A percentile compares a stretch with the other conserved stretches of the same genome.
Conservation (phyloP, 768 basidiomycete species). For the Gymnopilus dilepis region DNA sequence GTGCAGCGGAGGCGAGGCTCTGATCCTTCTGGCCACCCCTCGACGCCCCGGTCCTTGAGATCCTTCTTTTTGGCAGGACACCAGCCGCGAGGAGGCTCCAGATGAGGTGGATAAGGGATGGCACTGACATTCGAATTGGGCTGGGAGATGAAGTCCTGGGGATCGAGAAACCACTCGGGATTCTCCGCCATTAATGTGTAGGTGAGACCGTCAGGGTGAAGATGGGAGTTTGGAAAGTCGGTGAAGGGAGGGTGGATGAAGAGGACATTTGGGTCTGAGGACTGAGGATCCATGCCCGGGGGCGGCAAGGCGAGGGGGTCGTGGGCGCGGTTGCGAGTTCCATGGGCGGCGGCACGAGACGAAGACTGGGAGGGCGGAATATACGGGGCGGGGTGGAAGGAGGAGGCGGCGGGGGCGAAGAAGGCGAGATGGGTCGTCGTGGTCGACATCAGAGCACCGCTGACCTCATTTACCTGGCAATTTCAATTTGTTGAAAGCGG, state of each 20-base stretch:
- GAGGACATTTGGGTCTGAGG: conserved; percentile 64
- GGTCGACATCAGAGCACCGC: conserved; percentile 27
- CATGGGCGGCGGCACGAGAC: conserved; percentile 23
- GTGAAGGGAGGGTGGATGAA: conserved; percentile 81
- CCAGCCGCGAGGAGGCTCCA: conserved; percentile 88
- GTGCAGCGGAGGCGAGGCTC: conserved; percentile 83
- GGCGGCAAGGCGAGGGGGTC: conserved; percentile 52
- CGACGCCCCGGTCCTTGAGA: conserved; percentile 66
- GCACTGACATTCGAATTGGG: conserved; percentile 52
- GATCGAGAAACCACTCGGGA: conserved; percentile 79
- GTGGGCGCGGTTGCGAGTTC: conserved; percentile 42
- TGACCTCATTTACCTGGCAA: conserved; percentile 6
- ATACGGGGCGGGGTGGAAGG: conserved; percentile 72
- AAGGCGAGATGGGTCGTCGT: conserved; percentile 54
- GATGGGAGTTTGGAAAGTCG: conserved; percentile 64
- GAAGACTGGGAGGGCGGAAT: conserved; percentile 41
- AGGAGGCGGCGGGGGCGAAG: conserved; percentile 65
- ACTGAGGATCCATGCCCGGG: conserved; percentile 69
- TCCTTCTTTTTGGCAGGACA: conserved; percentile 87
- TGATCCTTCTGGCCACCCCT: conserved; percentile 82
- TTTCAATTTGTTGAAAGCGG: conserved; percentile 38
- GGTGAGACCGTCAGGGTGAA: conserved; percentile 68
- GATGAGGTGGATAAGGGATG: conserved; percentile 74
- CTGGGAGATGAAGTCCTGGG: conserved; percentile 63
- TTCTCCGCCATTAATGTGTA: conserved; percentile 78